A percentile compares a stretch with the other conserved stretches of the same genome.
phyloP scores from a whole-genome alignment of 352 stramenopile genomes.

The Elongisporangium senticosum region DNA sequence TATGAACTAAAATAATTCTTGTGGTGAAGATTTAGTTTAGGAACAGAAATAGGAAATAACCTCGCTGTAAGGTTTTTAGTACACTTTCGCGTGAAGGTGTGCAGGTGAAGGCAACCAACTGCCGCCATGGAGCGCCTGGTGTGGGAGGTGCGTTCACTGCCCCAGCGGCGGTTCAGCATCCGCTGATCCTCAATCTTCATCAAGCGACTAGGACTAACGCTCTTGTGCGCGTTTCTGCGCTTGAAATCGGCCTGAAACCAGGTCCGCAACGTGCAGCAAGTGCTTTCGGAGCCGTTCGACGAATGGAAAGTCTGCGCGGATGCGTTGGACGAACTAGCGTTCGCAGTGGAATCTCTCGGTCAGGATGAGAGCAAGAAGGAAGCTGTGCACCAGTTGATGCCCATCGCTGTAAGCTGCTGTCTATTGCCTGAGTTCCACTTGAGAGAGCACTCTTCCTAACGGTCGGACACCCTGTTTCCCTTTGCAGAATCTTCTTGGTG shows the following conservation, averaged over 20 bases:
- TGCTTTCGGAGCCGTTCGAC: constrained; percentile 17
- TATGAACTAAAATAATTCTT: too few species aligned
- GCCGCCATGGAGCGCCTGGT: constrained; percentile 13
- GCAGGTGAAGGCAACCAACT: neutral
- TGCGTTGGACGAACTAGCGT: constrained; percentile 38
- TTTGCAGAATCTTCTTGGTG: constrained; percentile 12
- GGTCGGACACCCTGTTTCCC: neutral
- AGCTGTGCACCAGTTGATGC: constrained; percentile 28
- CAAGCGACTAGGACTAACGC: neutral
- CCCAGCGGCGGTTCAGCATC: neutral
- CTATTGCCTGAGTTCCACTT: neutral
- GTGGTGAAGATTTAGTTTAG: too few species aligned
- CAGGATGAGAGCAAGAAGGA: constrained; percentile 19
- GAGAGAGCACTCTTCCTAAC: neutral
- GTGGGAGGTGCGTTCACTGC: constrained; percentile 9
- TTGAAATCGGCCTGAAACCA: constrained; percentile 9
- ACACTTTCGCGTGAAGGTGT: neutral
- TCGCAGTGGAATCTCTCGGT: constrained; percentile 33
- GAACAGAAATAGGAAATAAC: neutral
- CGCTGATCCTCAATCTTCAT: neutral
- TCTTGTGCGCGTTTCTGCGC: constrained; percentile 1
- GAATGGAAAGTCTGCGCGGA: constrained; percentile 39
- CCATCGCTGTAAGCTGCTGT: constrained; percentile 34
- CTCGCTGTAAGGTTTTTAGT: neutral
- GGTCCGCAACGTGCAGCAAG: constrained; percentile 33